A percentile compares a stretch with the other conserved stretches of the same genome.
Conservation (phyloP, 768 basidiomycete species). For the Amanita pseudoporphyria region DNA sequence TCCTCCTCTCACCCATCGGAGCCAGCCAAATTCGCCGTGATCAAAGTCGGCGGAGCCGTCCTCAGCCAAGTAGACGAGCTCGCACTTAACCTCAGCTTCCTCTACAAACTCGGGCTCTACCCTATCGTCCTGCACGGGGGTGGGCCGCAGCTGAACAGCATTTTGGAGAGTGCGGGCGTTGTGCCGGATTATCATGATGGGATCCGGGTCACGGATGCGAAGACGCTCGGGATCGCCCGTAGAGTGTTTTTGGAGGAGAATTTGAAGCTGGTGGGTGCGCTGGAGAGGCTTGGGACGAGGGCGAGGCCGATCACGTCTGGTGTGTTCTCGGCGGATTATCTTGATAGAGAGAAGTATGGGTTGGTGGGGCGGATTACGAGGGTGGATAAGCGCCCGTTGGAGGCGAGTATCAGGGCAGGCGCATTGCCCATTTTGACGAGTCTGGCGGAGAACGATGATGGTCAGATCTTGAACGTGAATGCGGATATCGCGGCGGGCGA, state of each 20-base stretch:
- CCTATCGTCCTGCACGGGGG: constrained; percentile 96
- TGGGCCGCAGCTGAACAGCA: constrained; percentile 90
- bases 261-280: constrained; percentile 83
- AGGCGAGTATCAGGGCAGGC: constrained; percentile 93
- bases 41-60: constrained; percentile 97
- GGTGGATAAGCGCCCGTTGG: constrained; percentile 93
- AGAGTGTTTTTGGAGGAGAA: constrained; percentile 98
- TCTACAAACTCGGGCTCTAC: constrained; percentile 96
- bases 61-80: constrained; percentile 89
- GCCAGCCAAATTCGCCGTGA: constrained; percentile 92
- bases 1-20: constrained; percentile 84
- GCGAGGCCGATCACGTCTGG: constrained; percentile 97
- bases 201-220: constrained; percentile 94
- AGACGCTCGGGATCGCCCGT: constrained; percentile 90
- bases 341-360: constrained; percentile 91
- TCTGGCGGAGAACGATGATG: constrained; percentile 88
- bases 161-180: constrained; percentile 87
- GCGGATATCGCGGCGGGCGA: constrained; percentile 98
- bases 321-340: constrained; percentile 95
- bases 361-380: constrained; percentile 93
- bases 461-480: constrained; percentile 99
- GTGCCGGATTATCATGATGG: constrained; percentile 97
- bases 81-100: constrained; percentile 89
- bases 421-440: constrained; percentile 93
- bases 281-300: constrained; percentile 92